Percentiles rank a stretch among this genome's conserved stretches.
Conservation (phyloP, 1,284 basidiomycete species). For the Ustilago bromivora region DNA sequence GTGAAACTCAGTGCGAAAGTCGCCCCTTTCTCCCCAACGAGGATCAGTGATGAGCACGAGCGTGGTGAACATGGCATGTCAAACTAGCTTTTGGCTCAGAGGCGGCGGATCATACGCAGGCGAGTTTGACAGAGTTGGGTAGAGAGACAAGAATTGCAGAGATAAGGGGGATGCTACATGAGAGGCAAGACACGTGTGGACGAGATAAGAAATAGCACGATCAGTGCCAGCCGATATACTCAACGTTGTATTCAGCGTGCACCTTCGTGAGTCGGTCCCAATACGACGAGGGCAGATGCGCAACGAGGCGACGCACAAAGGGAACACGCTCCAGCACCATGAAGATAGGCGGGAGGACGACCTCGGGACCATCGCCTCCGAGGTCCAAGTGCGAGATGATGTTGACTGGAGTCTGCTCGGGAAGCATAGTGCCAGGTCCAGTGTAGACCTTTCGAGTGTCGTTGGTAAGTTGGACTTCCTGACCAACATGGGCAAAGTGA, state of each 20-base stretch:
- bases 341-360: conserved; percentile 28
- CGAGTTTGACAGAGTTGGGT: neutral
- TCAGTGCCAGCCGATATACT: conserved; percentile 30
- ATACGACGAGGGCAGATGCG: conserved; percentile 43
- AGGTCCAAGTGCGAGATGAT: conserved; percentile 44
- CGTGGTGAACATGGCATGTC: neutral
- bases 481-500: conserved; percentile 53
- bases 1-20: too few species aligned
- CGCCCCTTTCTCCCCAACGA: too few species aligned
- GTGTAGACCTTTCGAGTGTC: conserved; percentile 32
- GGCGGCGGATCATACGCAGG: neutral
- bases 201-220: neutral
- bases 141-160: conserved; percentile 8
- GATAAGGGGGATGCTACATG: neutral
- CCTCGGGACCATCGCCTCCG: conserved; percentile 39
- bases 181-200: neutral
- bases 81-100: neutral
- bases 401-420: conserved; percentile 31
- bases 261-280: conserved; percentile 46
- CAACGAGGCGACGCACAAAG: conserved; percentile 26
- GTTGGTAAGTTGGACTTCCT: conserved; percentile 45
- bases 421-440: conserved; percentile 50
- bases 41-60: neutral
- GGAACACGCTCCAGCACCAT: conserved; percentile 31
- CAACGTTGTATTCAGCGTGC: conserved; percentile 25